Evolutionary conservation across 2,329 filamentous ascomycete genomes (phyloP), one percentile per base, ranked within the genome.

Genomic region (Cylindrodendrum hubeiense): DNA sequence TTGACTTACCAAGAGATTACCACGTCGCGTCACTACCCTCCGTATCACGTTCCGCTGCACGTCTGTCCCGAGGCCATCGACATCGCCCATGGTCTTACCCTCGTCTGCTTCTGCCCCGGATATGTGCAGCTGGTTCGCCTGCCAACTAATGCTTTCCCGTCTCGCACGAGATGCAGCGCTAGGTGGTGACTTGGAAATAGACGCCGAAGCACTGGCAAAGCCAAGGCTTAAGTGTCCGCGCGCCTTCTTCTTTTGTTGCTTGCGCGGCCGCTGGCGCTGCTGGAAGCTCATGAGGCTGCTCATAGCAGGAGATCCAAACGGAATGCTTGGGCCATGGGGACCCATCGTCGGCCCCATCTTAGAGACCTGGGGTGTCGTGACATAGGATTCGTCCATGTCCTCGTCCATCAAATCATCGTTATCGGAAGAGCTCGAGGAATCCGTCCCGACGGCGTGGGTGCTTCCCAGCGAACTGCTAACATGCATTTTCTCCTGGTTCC

Each of bases 71-170:
- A 81, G 79, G 50, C 84, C 84, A 19, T 83, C 82, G 8, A 79
- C 80, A 57, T 87, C 83, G 69, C 88, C 89, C 68, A 95, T 93
- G 15, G 93, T 91, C 75, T 91, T 93, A 33, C 74, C 77, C 41
- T 83, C 94, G 73, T 97, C 82, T 5, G 75, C 76, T 33, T 83
- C 95, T 71, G 91, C 94, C 4, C 93, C 88, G 57, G 89, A 90
- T 39, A 98, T 91, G 69, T 96, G 91, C 21, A 98, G 82, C 73
- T 97, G 94, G 71, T 96, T 95, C 17, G 95, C 95, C 39, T 95
- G 94, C 83, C 96, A 90, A 70, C 93, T 97, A 65, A 98, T 90
- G 78, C 94, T 97, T 79, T 98, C 95, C 46, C 95, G 87, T 47
- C 95, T 87, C 9, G 91, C 86, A 41, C 86, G 83, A 4, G 82